These are phyloP conservation scores for Durotheca rogersii DNA, from an alignment of 495 filamentous ascomycete species.

Conservation along the genomic window DNA sequence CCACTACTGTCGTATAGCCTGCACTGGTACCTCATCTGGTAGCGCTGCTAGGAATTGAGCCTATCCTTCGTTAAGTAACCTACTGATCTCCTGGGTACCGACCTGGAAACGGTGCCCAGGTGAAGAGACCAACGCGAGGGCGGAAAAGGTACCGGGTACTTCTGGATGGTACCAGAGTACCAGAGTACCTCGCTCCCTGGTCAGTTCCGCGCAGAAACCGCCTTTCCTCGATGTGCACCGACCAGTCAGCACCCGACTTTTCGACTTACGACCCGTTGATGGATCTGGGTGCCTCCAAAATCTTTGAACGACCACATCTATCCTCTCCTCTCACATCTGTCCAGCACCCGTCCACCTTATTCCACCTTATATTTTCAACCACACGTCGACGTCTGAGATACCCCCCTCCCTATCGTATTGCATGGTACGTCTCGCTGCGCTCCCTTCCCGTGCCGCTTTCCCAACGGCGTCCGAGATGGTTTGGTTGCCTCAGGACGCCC, in stretches of 20 bases:
- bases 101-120: no score
- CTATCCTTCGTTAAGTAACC: no score
- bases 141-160: background rate
- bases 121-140: no score
- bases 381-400: conserved; percentile 11
- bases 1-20: no score
- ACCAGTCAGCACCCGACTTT: conserved; percentile 7
- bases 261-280: no score
- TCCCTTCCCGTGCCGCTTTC: conserved; percentile 14
- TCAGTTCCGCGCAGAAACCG: background rate
- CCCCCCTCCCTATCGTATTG: conserved; percentile 13
- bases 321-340: conserved; percentile 6
- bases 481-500: conserved; percentile 19
- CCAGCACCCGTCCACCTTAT: background rate
- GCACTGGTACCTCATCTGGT: no score
- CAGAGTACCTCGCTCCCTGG: no score
- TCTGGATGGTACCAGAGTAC: background rate
- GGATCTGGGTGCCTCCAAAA: conserved; percentile 15
- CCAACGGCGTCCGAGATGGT: conserved; percentile 19
- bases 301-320: conserved; percentile 18
- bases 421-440: conserved; percentile 22
- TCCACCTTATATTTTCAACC: conserved; percentile 20
- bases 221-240: background rate
- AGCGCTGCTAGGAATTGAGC: no score
- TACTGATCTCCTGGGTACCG: no score